Percentiles rank a stretch among this genome's conserved stretches.
These are phyloP conservation scores for Neurospora crassa DNA, from an alignment of 2,329 filamentous ascomycete species.

Conservation along the genomic window DNA sequence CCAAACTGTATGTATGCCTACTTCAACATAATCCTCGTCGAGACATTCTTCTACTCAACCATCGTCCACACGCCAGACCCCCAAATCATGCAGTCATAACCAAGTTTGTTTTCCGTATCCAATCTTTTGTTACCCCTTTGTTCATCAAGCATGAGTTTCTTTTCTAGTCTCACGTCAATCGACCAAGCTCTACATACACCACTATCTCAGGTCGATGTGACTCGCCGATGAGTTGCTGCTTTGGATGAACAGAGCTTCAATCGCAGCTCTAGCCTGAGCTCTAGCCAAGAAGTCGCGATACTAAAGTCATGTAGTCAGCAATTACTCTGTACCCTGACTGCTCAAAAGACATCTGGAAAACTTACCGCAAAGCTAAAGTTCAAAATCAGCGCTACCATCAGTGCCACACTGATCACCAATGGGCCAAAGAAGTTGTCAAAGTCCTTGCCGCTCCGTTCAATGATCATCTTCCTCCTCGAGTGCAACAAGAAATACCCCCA, in stretches of 20 bases:
- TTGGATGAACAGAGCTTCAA: neutral
- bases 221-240: neutral
- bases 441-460: slow-evolving; percentile 78
- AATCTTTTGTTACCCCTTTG: neutral
- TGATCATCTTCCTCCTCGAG: slow-evolving; percentile 66
- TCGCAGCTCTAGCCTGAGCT: neutral
- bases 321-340: neutral
- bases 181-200: neutral
- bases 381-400: slow-evolving; percentile 68
- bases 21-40: neutral
- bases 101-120: neutral
- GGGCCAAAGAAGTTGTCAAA: slow-evolving; percentile 87
- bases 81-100: neutral
- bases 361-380: slow-evolving; percentile 84
- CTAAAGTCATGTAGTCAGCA: neutral
- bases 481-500: slow-evolving; percentile 88
- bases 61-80: neutral
- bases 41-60: neutral
- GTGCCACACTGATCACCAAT: slow-evolving; percentile 67
- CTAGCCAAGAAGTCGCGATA: slow-evolving; percentile 3
- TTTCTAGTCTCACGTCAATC: neutral
- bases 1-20: neutral
- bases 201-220: neutral
- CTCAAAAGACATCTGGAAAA: slow-evolving; percentile 2
- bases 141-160: neutral